These are phyloP conservation scores for Thalassiosira livingstoniorum DNA, from an alignment of 352 stramenopile genomes.

Conservation along the genomic window DNA sequence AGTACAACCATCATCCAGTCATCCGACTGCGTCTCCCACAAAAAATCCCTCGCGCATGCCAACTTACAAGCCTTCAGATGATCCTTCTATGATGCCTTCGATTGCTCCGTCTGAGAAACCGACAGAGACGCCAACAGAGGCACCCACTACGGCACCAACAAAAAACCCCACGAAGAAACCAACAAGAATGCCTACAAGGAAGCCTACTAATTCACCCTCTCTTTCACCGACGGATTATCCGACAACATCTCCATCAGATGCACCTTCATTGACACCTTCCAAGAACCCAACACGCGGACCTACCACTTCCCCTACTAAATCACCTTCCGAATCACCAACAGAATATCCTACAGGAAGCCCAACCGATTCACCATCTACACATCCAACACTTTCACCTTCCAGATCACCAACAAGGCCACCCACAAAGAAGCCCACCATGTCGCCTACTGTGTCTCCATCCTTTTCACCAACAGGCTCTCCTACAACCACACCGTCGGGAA, in stretches of 20 bases:
- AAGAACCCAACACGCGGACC: background rate
- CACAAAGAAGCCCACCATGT: background rate
- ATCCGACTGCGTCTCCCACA: background rate
- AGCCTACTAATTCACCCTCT: constrained; percentile 1
- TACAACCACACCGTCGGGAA: background rate
- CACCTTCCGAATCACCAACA: too few relatives aligned
- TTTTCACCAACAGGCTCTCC: too few relatives aligned
- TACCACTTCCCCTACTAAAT: background rate
- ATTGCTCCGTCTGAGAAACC: background rate
- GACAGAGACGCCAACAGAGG: background rate
- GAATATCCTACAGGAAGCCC: too few relatives aligned
- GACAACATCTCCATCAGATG: background rate
- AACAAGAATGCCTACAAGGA: background rate
- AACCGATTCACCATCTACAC: too few relatives aligned
- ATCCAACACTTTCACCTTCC: background rate
- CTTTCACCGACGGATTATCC: background rate
- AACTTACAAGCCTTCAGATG: background rate
- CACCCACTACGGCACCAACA: background rate
- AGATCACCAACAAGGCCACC: background rate
- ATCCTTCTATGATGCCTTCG: background rate
- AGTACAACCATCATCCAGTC: too few relatives aligned
- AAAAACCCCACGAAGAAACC: background rate
- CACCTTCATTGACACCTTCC: background rate
- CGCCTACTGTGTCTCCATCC: background rate
- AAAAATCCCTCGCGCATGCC: background rate